Evolutionary conservation across 2,329 filamentous ascomycete species (phyloP), one percentile per base, ranked within the genome.

Genomic region (Uncinocarpus reesii): DNA sequence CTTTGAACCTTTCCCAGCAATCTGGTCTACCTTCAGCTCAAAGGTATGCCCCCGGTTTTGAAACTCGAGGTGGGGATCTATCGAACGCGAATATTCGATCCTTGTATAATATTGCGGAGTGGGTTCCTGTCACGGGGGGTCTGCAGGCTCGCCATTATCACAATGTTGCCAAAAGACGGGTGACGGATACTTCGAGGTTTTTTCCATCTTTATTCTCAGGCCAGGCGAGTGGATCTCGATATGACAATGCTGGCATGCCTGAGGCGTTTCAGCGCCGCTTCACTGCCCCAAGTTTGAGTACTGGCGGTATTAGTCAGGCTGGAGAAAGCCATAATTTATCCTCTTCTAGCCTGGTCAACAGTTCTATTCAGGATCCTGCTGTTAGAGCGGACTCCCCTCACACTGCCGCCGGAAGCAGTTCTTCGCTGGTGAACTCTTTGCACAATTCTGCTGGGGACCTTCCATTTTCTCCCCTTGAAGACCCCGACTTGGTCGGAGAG

Each of bases 401-500:
- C 6, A 15, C 16, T 21, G 15, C 44, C 4, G 24, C 35, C 6
- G 45, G 24, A 26, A 50, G 26, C 37, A 45, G 10, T 26, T 32
- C 15, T 23, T 26, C 26, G 13, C 6, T 26, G 28, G 48, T 50
- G 8, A 37, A 16, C 15, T 28, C 32, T 21, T 42, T 23, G 55
- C 28, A 38, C 31, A 36, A 38, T 16, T 41, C 43, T n/a, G 20
- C 15, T 6, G 32, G 49, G 37, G 13, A 50, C 6, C 48, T 54
- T 18, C 63, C 63, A 29, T 36, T 69, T 32, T 69, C 73, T 5
- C 79, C 78, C 2, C 69, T 81, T 15, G 81, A 85, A 63, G 81
- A 84, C 55, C 81, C 80, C 0, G 74, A 80, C 49, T 67, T 84
- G 7, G 81, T 84, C 1, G 81, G 81, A 28, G 80, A 83, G 64